Evolutionary conservation across 2,329 filamentous ascomycete species (phyloP).

Genomic region (Alternaria novae-zelandiae): DNA sequence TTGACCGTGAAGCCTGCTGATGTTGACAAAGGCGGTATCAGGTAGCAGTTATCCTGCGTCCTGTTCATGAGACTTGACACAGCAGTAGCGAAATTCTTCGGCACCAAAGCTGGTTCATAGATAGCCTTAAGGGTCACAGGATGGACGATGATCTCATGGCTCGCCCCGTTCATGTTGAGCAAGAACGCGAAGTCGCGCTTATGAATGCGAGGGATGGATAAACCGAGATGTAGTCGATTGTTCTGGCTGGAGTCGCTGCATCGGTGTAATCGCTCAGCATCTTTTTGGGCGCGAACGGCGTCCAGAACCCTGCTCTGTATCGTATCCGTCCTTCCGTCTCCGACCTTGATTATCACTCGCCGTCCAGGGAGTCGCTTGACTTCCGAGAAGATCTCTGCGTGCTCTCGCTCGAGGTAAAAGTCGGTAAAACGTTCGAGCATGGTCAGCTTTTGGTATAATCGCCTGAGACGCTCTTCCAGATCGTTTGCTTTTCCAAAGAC

Average conservation of each 20-base stretch:
- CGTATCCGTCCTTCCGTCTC: slow-evolving; percentile 13
- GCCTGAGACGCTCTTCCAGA: slow-evolving; percentile 23
- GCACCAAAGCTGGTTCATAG: slow-evolving; percentile 18
- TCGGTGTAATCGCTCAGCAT: slow-evolving; percentile 33
- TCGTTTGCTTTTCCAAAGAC: slow-evolving; percentile 24
- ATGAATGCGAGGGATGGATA: slow-evolving; percentile 33
- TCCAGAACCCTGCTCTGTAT: slow-evolving; percentile 26
- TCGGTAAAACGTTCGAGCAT: slow-evolving; percentile 32
- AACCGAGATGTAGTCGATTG: slow-evolving; percentile 30
- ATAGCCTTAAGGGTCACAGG: slow-evolving; percentile 21
- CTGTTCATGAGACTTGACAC: slow-evolving; percentile 17
- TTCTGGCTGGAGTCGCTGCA: slow-evolving; percentile 14
- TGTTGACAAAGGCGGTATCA: slow-evolving; percentile 25
- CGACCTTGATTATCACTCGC: slow-evolving; percentile 20
- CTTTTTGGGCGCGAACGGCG: slow-evolving; percentile 28
- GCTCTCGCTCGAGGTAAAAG: slow-evolving; percentile 31
- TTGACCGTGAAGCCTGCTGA: slow-evolving; percentile 30
- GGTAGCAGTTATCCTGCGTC: slow-evolving; percentile 15
- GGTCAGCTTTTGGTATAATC: slow-evolving; percentile 26
- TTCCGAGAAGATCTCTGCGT: slow-evolving; percentile 29
- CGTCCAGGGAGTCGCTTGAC: slow-evolving; percentile 33
- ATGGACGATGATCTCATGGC: slow-evolving; percentile 31
- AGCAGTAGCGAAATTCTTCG: slow-evolving; percentile 16
- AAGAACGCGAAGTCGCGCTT: slow-evolving; percentile 38
- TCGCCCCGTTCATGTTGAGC: slow-evolving; percentile 16